Base-by-base conservation (phyloP, 1,139 yeast species). In the Spathaspora sp. region DNA sequence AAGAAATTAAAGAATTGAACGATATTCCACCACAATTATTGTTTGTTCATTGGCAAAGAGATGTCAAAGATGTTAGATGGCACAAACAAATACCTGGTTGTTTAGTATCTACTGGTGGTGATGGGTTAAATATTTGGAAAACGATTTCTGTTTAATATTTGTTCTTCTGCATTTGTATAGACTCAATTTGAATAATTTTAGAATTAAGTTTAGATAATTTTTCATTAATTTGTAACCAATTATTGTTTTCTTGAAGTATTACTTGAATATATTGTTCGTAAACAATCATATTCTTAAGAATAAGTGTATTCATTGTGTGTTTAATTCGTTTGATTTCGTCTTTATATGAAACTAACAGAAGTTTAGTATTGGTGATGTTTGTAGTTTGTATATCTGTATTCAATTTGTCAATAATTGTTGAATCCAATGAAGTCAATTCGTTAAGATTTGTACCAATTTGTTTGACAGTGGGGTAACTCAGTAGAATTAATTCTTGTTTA, bases 1-100 rank as follows among this genome's bases (percentile, higher is more conserved):
- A 75, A 52, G 90, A 85, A 60, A 74, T 81, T 33, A 83, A 84
- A 58, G 97, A 89, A 56, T 75, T 93, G 56, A 86, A 84, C 55
- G 95, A 88, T 58, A 89, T 93, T 55, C 99, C 99, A 31, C 95
- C 98, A 23, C 99, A 93, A 67, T 78, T 95, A 59, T 76, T 93
- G 64, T 93, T 93, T 72, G 96, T 93, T 43, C 99, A 93, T 65
- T 93, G 98, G 98, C 99, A 95, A 73, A 84, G 85, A 58, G 95
- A 91, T 60, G 97, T 93, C 46, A 93, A 93, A 73, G 99, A 93
- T 65, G 97, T 91, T 39, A 89, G 96, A 69, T 93, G 99, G 98
- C 97, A 93, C 68, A 82, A 75, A 61, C 99, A 95, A 70, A 89
- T 95, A 52, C 99, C 99, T 4, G 99, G 99, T 41, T 86, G 95